Evolutionary conservation across 176 grass and related monocot species (phyloP).

Genomic region (Carex scoparia): DNA sequence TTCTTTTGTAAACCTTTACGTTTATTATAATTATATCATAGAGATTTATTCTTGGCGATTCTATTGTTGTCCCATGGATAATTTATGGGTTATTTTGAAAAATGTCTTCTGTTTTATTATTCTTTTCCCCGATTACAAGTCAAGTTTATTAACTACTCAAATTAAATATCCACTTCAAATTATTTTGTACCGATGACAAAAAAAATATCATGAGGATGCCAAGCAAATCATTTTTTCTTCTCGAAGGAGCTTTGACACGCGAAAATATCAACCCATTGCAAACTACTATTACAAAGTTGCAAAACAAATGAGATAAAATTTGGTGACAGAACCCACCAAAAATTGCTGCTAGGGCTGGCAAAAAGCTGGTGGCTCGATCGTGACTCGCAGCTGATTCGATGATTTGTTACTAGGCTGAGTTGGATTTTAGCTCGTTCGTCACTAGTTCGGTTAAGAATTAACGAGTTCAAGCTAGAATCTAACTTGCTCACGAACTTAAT

Average conservation of each 20-base stretch:
- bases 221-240: constrained; percentile 6
- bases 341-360: neutral
- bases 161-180: neutral
- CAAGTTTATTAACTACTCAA: neutral
- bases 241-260: neutral
- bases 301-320: neutral
- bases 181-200: neutral
- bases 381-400: no score
- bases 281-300: neutral
- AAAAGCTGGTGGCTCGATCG: no score
- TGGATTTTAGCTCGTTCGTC: no score
- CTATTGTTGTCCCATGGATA: neutral
- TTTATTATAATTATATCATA: neutral
- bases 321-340: neutral
- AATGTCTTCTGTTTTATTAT: neutral
- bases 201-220: neutral
- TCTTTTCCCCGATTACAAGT: neutral
- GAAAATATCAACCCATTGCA: neutral
- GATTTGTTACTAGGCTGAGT: no score
- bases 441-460: no score
- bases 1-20: neutral
- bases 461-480: no score
- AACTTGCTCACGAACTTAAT: no score
- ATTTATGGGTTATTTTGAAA: neutral
- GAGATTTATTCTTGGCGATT: neutral